Base-by-base conservation (phyloP, 306 rosid species). In the Fragaria ananassa region DNA sequence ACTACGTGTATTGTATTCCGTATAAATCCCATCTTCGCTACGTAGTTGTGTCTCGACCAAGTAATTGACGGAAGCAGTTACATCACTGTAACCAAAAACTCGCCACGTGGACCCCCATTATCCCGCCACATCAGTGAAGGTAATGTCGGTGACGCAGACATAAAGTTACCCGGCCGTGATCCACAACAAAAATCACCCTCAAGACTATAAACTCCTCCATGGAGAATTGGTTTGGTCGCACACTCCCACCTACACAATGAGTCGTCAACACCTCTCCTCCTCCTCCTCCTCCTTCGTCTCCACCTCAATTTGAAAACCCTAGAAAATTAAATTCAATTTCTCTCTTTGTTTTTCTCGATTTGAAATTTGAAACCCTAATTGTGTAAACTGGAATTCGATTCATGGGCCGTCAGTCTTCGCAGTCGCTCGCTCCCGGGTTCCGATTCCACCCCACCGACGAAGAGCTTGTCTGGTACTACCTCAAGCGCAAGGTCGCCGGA, bases 361-460 rank as follows among this genome's bases (percentile, higher is more conserved):
- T 34, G 1, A 6, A 25, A 25, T 57, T 10, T 23, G 4, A 6
- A 63, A 15, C 75, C 61, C 39, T 68, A 44, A 11, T n/a, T 53
- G 2, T 41, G 21, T 19, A 2, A 47, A 4, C 18, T 12, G n/a
- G 47, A 56, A 70, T n/a, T 21, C 75, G 51, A 6, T 60, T 68
- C 66, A 84, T 89, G 91, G 85, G 84, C 25, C 54, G 84, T 39
- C 64, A 81, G 35, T 78, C 89, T 17, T 39, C 77, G 7, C 81
- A 77, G 15, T 78, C 87, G 14, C 83, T 89, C 8, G 88, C 88
- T 37, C 98, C 98, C 1, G 98, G 98, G 0, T 95, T 92, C 87
- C 96, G 98, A 76, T 95, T 95, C 81, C 96, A 95, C 72, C 98
- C 98, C 3, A 95, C 98, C 1, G 98, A 92, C 39, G 97, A 92